phyloP scores from a whole-genome alignment of 176 grass and related monocot genomes.

The Phoenix roebelenii region DNA sequence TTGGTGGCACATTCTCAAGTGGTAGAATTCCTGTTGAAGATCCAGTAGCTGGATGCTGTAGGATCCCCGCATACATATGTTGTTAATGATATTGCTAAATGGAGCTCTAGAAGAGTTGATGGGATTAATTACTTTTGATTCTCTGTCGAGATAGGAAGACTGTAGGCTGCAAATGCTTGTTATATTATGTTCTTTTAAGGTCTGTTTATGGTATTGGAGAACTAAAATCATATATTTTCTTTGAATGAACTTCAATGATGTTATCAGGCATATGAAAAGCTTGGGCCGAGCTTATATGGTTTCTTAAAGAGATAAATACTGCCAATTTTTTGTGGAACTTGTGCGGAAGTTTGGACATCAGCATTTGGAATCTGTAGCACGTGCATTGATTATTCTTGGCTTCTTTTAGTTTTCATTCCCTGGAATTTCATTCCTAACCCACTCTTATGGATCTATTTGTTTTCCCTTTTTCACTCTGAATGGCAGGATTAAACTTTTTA shows the following conservation, averaged over 20 bases:
- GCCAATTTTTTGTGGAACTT: conserved; percentile 97
- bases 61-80: no score
- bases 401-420: conserved; percentile 19
- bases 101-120: no score
- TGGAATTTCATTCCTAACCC: conserved; percentile 31
- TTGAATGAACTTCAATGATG: conserved; percentile 78
- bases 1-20: neutral
- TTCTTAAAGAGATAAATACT: conserved; percentile 98
- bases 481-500: conserved; percentile 34
- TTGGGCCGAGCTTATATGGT: conserved; percentile 99
- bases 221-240: conserved; percentile 47
- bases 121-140: no score
- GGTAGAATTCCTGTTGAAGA: no score
- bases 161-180: conserved; percentile 26
- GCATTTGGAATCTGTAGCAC: conserved; percentile 99
- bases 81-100: conserved; percentile 7
- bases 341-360: conserved; percentile 96
- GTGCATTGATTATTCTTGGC: conserved; percentile 57
- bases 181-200: conserved; percentile 40
- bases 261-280: conserved; percentile 99
- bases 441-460: conserved; percentile 36
- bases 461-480: neutral
- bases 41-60: neutral
- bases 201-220: conserved; percentile 30
- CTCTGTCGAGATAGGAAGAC: neutral